Base-by-base conservation (phyloP, 768 basidiomycete species). In the Leccinum aurantiacum region DNA sequence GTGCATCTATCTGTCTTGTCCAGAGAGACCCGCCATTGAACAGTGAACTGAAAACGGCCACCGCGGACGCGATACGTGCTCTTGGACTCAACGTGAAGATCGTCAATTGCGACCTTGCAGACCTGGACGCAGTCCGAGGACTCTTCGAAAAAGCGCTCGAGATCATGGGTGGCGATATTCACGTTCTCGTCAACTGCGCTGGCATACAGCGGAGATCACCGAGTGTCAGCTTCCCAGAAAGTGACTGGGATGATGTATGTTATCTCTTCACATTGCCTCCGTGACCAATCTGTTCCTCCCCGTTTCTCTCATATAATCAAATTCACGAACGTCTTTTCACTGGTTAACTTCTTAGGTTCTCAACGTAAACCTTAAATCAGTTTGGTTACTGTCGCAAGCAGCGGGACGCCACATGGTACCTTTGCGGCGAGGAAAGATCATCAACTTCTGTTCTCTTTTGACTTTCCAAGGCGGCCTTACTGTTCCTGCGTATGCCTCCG, bases 351-450 rank as follows among this genome's bases (percentile, higher is more conserved):
- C 50, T 46, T 66, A 92, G 91, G 91, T 93, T 58, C 78, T 95
- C 60, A 82, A 90, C 66, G 84, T 92, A 65, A 97, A 97, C 79
- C 84, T 97, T 71, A 93, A 92, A 74, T 85, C 92, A 8, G 85
- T 83, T 59, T 97, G 89, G 84, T 81, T 93, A 29, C 87, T 95
- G 62, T 87, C 85, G 15, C 90, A 90, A 74, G 89, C 91, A 53
- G 90, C 89, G n/a, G 94, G 92, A 13, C 79, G 82, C 62, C 95
- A 97, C 77, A 95, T 95, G 93, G 84, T 95, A 11, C 86, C 80
- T 56, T 84, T 77, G 66, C 79, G 78, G 73, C 73, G 91, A 74
- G 78, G 93, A 33, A 88, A 88, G 71, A 86, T 89, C 67, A 87
- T 89, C 71, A 88, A 88, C 71, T 80, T 88, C 64, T 84, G 82